These are phyloP conservation scores for Suillus plorans DNA, from an alignment of 768 basidiomycete genomes.

Conservation along the genomic window DNA sequence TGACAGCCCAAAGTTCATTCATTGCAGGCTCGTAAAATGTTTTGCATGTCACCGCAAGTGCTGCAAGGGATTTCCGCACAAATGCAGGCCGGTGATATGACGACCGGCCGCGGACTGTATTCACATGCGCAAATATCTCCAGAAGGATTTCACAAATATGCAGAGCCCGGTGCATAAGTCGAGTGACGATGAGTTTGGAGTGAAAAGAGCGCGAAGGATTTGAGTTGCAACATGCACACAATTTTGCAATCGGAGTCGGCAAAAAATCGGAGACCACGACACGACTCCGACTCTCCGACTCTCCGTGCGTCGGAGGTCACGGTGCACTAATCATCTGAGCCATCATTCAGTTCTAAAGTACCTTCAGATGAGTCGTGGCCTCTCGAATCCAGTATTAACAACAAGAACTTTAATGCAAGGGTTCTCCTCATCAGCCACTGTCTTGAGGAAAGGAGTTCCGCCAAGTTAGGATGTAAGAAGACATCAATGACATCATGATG, in stretches of 20 bases:
- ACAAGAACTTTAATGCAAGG: background rate
- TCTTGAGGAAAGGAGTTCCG: background rate
- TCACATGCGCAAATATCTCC: background rate
- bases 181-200: background rate
- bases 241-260: background rate
- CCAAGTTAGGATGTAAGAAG: background rate
- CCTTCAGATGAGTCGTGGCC: background rate
- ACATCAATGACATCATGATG: background rate
- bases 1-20: background rate
- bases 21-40: background rate
- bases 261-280: background rate
- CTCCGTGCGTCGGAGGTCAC: background rate
- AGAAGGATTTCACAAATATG: background rate
- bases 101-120: background rate
- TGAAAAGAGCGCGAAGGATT: too few relatives aligned
- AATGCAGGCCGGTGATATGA: background rate
- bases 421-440: background rate
- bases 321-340: background rate
- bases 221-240: background rate
- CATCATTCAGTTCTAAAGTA: background rate
- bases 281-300: too few relatives aligned
- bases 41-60: conserved; percentile 4
- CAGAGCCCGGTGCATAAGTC: background rate
- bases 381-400: background rate
- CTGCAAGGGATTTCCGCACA: background rate